phyloP scores from a whole-genome alignment of 1,139 yeast species.

The Kurtzmaniella quercitrusa region DNA sequence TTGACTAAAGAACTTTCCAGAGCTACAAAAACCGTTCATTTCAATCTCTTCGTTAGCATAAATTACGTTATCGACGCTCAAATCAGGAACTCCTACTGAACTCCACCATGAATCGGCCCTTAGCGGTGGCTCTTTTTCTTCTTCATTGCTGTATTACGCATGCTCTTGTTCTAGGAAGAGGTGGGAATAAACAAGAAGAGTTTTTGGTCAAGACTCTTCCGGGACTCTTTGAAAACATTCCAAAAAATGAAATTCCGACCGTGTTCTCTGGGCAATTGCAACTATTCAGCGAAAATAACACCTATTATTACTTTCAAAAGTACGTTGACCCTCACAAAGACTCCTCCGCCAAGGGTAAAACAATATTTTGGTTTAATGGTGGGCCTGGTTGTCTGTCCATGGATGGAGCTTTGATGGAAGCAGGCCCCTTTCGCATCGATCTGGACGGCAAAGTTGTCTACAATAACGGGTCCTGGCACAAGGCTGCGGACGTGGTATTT shows the following conservation, averaged over 20 bases:
- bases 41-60: background rate
- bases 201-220: constrained; percentile 40
- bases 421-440: constrained; percentile 78
- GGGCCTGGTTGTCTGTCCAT: constrained; percentile 97
- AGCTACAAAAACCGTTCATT: no score
- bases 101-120: background rate
- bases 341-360: constrained; percentile 30
- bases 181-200: constrained; percentile 16
- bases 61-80: background rate
- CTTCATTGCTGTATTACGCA: background rate
- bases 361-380: constrained; percentile 89
- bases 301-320: constrained; percentile 81
- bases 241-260: constrained; percentile 34
- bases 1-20: no score
- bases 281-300: constrained; percentile 48
- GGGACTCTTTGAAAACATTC: constrained; percentile 33
- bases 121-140: background rate
- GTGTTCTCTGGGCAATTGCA: constrained; percentile 76
- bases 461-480: constrained; percentile 85
- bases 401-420: constrained; percentile 95
- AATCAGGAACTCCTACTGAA: background rate
- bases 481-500: constrained; percentile 71
- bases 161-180: constrained; percentile 7
- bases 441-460: constrained; percentile 39
- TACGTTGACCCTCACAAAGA: constrained; percentile 37